Percentiles rank a stretch among this genome's conserved stretches.
phyloP scores from a whole-genome alignment of 805 yeast genomes.

The Wickerhamomyces bovis region DNA sequence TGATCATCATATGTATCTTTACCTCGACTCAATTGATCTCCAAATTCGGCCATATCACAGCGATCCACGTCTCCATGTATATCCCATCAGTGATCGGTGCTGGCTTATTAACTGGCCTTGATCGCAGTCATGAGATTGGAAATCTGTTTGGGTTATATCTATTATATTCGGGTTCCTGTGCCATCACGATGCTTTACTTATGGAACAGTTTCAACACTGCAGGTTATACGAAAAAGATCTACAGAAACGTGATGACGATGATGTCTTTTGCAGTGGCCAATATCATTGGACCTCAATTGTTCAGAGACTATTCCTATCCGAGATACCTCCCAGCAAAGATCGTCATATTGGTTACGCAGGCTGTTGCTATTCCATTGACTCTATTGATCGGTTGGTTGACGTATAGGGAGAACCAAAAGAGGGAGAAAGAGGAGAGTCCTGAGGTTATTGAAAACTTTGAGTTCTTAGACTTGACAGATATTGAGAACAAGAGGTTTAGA shows the following conservation, averaged over 20 bases:
- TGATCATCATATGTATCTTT: slow-evolving; percentile 36
- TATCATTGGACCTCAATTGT: slow-evolving; percentile 58
- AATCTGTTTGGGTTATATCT: slow-evolving; percentile 42
- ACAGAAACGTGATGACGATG: slow-evolving; percentile 46
- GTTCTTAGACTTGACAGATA: slow-evolving; percentile 9
- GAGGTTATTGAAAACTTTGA: background rate
- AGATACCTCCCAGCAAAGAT: slow-evolving; percentile 51
- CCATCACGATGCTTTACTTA: slow-evolving; percentile 48
- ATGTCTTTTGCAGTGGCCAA: slow-evolving; percentile 47
- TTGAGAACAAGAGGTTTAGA: slow-evolving; percentile 8
- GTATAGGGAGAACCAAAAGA: slow-evolving; percentile 39
- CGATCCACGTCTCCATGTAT: slow-evolving; percentile 32
- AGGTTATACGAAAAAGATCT: slow-evolving; percentile 50
- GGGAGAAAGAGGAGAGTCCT: slow-evolving; percentile 29
- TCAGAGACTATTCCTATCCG: slow-evolving; percentile 43
- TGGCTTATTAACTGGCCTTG: slow-evolving; percentile 36
- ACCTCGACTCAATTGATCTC: slow-evolving; percentile 32
- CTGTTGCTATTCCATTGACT: slow-evolving; percentile 36
- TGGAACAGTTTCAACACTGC: slow-evolving; percentile 57
- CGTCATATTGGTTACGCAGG: slow-evolving; percentile 45
- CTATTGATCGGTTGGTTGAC: slow-evolving; percentile 35
- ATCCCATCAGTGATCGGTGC: slow-evolving; percentile 45
- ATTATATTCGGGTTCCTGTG: slow-evolving; percentile 46
- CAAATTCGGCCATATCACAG: slow-evolving; percentile 28
- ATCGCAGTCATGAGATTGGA: slow-evolving; percentile 33